These are phyloP conservation scores for Diaporthe citrichinensis DNA, from an alignment of 2,329 filamentous ascomycete genomes.

Conservation along the genomic window DNA sequence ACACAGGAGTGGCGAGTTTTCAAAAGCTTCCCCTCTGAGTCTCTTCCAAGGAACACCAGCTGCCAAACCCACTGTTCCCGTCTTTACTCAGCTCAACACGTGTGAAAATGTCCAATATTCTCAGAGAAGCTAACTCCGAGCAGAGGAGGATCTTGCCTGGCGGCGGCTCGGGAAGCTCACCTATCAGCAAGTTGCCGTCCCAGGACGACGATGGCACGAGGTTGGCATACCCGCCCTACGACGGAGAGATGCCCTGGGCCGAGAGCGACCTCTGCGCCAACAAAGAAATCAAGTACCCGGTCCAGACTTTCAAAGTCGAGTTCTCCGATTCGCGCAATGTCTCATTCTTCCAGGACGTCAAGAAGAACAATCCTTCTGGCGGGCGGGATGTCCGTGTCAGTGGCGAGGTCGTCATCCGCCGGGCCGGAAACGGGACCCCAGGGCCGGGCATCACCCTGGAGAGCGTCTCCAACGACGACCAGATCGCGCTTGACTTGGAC, in stretches of 20 bases:
- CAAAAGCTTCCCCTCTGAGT: background rate
- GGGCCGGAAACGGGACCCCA: slow-evolving; percentile 50
- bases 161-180: slow-evolving; percentile 18
- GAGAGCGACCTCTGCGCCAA: slow-evolving; percentile 43
- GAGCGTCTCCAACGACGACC: slow-evolving; percentile 60
- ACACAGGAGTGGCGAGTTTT: background rate
- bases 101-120: background rate
- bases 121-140: slow-evolving; percentile 32
- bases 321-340: slow-evolving; percentile 56
- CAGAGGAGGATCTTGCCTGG: slow-evolving; percentile 35
- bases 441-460: slow-evolving; percentile 59
- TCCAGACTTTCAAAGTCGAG: slow-evolving; percentile 51
- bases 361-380: slow-evolving; percentile 44
- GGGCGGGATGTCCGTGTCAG: slow-evolving; percentile 54
- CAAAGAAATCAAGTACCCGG: slow-evolving; percentile 46
- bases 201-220: slow-evolving; percentile 43
- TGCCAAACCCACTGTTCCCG: background rate
- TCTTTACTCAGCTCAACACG: background rate
- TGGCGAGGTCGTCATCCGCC: slow-evolving; percentile 63
- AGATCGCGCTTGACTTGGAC: slow-evolving; percentile 52
- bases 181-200: slow-evolving; percentile 38
- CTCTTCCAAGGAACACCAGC: background rate
- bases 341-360: slow-evolving; percentile 56
- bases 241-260: slow-evolving; percentile 45
- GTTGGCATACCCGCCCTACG: slow-evolving; percentile 48